Evolutionary conservation across 2,329 filamentous ascomycete genomes (phyloP), one percentile per base, ranked within the genome.

Genomic region (Metarhizium robertsii): DNA sequence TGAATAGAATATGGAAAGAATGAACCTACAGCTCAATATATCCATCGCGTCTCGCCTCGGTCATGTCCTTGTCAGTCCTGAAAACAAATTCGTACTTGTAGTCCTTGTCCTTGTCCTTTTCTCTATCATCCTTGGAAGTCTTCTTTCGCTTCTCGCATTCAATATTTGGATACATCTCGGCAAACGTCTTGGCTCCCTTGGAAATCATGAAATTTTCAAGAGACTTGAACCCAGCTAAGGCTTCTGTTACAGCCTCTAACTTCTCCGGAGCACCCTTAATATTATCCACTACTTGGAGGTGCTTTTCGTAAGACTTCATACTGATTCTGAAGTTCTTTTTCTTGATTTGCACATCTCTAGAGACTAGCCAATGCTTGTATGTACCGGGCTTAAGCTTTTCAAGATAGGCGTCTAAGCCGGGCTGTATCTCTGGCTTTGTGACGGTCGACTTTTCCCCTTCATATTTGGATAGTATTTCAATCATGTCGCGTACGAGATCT

Each of bases 181-280:
- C 64, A 64, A 88, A 91, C 0, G 79, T 79, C 68, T 90, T 90
- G 2, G 79, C 88, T 0, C 80, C 83, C 56, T 76, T 81, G 4
- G 70, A 67, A 2, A 85, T 46, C 20, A 92, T 69, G 2, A 67
- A 62, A 2, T 71, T 63, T 62, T 87, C 80, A 1, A 90, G 68
- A 20, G 71, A 64, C 60, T 84, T 73, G 42, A 86, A 79, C 1
- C 79, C 74, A 0, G 65, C 59, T 14, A 85, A 70, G 14, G 80
- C 64, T 7, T 75, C 69, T 10, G 74, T 59, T 18, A 90, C 76
- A 0, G 79, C 80, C 6, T 72, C 71, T 52, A 73, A 71, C 67
- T 88, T 90, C 65, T 82, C 77, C 2, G 67, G 56, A 6, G 57
- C 59, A 16, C 61, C 68, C 50, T 55, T 61, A 8, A 55, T 50